A percentile compares a stretch with the other conserved stretches of the same genome.
Evolutionary conservation across 495 filamentous ascomycete genomes (phyloP).

Genomic region (Penicillium cataractarum): DNA sequence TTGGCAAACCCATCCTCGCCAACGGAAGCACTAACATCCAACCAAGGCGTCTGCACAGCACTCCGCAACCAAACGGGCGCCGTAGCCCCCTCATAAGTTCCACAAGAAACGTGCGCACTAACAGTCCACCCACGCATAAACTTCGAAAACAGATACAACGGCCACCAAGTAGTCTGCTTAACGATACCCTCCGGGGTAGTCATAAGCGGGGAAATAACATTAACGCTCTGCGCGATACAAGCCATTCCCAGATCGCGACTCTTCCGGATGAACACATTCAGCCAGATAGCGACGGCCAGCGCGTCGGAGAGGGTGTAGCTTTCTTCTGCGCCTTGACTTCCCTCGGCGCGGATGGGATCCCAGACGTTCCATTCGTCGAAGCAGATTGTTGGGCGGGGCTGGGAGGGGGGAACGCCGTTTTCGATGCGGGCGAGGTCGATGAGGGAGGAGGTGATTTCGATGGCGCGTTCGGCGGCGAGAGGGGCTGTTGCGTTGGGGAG

Average conservation of each 20-base stretch:
- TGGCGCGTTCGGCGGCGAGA: constrained; percentile 70
- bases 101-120: constrained; percentile 59
- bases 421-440: constrained; percentile 79
- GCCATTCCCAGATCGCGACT: constrained; percentile 74
- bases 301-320: constrained; percentile 77
- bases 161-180: constrained; percentile 81
- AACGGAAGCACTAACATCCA: constrained; percentile 70
- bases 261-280: constrained; percentile 82
- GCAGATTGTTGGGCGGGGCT: constrained; percentile 68
- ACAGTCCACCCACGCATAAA: constrained; percentile 77
- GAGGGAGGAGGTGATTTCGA: constrained; percentile 66
- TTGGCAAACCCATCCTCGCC: constrained; percentile 64
- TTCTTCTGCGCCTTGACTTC: constrained; percentile 69
- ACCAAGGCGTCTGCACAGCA: constrained; percentile 66
- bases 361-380: constrained; percentile 90
- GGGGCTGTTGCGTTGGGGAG: constrained; percentile 68
- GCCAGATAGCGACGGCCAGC: constrained; percentile 70
- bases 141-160: constrained; percentile 67
- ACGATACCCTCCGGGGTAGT: constrained; percentile 63
- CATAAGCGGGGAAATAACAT: constrained; percentile 79
- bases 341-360: constrained; percentile 73
- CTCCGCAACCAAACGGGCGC: constrained; percentile 65
- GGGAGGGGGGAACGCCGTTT: constrained; percentile 57
- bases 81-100: constrained; percentile 65
- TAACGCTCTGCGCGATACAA: constrained; percentile 78